These are phyloP conservation scores for Solanum dulcamara DNA, from an alignment of 257 asterid genomes.

Conservation along the genomic window DNA sequence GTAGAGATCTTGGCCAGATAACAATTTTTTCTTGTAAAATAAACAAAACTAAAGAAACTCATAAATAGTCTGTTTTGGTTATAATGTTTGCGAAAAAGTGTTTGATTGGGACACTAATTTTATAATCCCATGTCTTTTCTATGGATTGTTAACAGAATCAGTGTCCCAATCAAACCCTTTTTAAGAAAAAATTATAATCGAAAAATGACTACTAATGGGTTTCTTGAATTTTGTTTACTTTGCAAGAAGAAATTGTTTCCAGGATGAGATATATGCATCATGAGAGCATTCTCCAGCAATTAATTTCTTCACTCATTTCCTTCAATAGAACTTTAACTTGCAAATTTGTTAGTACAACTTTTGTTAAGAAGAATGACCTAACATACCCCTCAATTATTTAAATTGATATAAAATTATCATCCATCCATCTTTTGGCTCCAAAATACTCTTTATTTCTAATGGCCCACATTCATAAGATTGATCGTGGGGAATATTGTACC, in stretches of 20 bases:
- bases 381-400: no score
- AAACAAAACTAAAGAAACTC: slow-evolving; percentile 64
- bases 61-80: background rate
- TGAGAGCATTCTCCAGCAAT: slow-evolving; percentile 24
- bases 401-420: no score
- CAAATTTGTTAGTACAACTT: background rate
- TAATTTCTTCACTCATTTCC: background rate
- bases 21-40: slow-evolving; percentile 55
- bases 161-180: slow-evolving; percentile 36
- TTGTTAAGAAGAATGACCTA: no score
- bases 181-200: background rate
- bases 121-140: background rate
- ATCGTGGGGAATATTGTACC: no score
- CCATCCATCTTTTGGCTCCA: no score
- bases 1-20: slow-evolving; percentile 67
- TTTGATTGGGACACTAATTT: no score
- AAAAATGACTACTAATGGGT: slow-evolving; percentile 14
- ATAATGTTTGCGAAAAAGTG: no score
- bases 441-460: no score
- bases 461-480: no score
- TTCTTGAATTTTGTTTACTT: slow-evolving; percentile 61
- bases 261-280: slow-evolving; percentile 86
- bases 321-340: background rate
- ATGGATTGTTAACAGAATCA: slow-evolving; percentile 55
- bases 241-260: slow-evolving; percentile 54